These are phyloP conservation scores for Acacia crassicarpa DNA, from an alignment of 306 rosid species.

Conservation along the genomic window DNA sequence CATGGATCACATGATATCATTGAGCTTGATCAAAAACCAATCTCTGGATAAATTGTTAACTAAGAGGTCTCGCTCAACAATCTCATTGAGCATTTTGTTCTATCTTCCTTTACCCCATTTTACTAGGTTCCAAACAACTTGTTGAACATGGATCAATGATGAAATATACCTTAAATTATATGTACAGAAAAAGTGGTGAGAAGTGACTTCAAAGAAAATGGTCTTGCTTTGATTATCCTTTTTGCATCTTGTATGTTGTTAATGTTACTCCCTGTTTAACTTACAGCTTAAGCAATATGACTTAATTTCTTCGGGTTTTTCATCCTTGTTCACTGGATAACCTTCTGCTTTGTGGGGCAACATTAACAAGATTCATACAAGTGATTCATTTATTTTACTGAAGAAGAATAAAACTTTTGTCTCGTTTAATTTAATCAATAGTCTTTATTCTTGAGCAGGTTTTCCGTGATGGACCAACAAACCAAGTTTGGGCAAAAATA, in stretches of 20 bases:
- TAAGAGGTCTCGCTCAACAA: too few relatives aligned
- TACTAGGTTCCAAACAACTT: too few relatives aligned
- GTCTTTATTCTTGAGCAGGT: slow-evolving; percentile 53
- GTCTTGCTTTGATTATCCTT: slow-evolving; percentile 5
- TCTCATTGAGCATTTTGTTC: too few relatives aligned
- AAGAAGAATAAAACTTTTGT: slow-evolving; percentile 19
- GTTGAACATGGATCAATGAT: background rate
- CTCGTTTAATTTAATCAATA: slow-evolving; percentile 33
- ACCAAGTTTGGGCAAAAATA: slow-evolving; percentile 91
- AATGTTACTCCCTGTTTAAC: slow-evolving; percentile 9
- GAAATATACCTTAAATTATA: background rate
- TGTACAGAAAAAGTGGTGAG: slow-evolving; percentile 1
- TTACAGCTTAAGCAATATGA: slow-evolving; percentile 11
- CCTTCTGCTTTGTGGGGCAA: slow-evolving; percentile 10
- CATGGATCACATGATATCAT: too few relatives aligned
- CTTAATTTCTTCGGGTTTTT: slow-evolving; percentile 13
- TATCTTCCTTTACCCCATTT: too few relatives aligned
- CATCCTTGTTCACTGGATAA: slow-evolving; percentile 7
- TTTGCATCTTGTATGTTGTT: slow-evolving; percentile 4
- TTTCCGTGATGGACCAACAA: slow-evolving; percentile 90
- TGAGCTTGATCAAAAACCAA: too few relatives aligned
- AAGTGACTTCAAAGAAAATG: background rate
- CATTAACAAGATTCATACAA: slow-evolving; percentile 1
- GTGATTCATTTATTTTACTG: background rate
- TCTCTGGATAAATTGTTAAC: too few relatives aligned